A percentile compares a stretch with the other conserved stretches of the same genome.
These are phyloP conservation scores for Cymbidium sinense DNA, from an alignment of 106 monocot species.

Conservation along the genomic window DNA sequence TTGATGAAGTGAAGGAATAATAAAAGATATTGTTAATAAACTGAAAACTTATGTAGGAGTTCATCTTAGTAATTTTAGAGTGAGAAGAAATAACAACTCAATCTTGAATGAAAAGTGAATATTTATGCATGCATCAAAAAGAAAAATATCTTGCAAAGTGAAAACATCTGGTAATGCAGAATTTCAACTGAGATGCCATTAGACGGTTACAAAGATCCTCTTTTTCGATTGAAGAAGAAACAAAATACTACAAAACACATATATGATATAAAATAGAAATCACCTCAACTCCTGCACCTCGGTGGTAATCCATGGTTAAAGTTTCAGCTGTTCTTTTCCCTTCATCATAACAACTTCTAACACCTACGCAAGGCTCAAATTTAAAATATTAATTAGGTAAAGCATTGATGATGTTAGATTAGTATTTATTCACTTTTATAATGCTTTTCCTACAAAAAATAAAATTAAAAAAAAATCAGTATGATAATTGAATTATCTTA, in stretches of 20 bases:
- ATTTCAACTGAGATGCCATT: not conserved
- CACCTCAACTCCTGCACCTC: slow-evolving; percentile 88
- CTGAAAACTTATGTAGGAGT: not conserved
- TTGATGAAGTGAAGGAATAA: not conserved
- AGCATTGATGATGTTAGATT: not conserved
- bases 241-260: not conserved
- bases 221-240: not conserved
- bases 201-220: not conserved
- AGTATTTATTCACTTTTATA: not conserved
- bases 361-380: slow-evolving; percentile 37
- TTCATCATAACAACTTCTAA: slow-evolving; percentile 94
- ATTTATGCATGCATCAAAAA: not conserved
- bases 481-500: not conserved
- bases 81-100: not conserved
- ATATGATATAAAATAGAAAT: not conserved
- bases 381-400: not conserved
- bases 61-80: not conserved
- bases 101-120: not conserved
- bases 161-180: not conserved
- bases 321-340: slow-evolving; percentile 95
- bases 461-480: not conserved
- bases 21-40: not conserved
- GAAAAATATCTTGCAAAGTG: not conserved
- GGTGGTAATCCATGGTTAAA: slow-evolving; percentile 94
- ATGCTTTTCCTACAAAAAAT: not conserved